Conservation (phyloP, 352 stramenopile species). For the Globisporangium cederbergense region DNA sequence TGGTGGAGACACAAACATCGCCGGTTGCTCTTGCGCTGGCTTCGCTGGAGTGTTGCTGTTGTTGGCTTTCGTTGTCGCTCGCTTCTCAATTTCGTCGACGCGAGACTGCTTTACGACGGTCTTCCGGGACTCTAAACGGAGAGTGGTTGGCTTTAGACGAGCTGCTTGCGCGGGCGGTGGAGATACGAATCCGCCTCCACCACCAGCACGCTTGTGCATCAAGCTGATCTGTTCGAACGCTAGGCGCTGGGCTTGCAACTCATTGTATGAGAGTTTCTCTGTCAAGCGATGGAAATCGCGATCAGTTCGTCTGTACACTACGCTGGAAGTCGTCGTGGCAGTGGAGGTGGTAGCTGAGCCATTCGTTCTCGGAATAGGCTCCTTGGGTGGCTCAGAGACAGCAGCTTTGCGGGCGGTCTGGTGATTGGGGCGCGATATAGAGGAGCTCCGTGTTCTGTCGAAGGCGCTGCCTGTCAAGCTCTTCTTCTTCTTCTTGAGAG, state of each 20-base stretch:
- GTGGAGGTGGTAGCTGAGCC: not conserved
- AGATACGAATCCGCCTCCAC: conserved; percentile 1
- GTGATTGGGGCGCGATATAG: not conserved
- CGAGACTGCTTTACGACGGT: conserved; percentile 9
- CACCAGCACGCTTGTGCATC: conserved; percentile 28
- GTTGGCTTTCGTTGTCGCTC: not conserved
- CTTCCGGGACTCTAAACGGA: conserved; percentile 14
- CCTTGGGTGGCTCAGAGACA: not conserved
- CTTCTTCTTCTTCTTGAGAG: conserved; percentile 1
- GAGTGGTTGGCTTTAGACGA: not conserved
- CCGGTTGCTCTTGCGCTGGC: not conserved
- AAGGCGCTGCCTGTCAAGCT: not conserved
- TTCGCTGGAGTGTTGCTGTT: not conserved
- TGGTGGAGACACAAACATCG: not conserved
- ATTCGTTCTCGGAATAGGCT: not conserved
- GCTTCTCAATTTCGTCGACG: conserved; percentile 18
- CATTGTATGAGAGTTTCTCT: conserved; percentile 20
- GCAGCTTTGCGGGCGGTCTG: conserved; percentile 1
- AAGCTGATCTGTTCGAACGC: conserved; percentile 15
- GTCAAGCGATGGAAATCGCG: conserved; percentile 4
- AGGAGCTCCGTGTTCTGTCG: not conserved
- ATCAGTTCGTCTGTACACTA: conserved; percentile 9
- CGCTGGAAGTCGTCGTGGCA: not conserved
- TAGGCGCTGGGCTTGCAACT: conserved; percentile 21
- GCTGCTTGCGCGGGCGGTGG: not conserved